Evolutionary conservation across 2,329 filamentous ascomycete species (phyloP), one percentile per base, ranked within the genome.

Genomic region (Neofusicoccum laricinum): DNA sequence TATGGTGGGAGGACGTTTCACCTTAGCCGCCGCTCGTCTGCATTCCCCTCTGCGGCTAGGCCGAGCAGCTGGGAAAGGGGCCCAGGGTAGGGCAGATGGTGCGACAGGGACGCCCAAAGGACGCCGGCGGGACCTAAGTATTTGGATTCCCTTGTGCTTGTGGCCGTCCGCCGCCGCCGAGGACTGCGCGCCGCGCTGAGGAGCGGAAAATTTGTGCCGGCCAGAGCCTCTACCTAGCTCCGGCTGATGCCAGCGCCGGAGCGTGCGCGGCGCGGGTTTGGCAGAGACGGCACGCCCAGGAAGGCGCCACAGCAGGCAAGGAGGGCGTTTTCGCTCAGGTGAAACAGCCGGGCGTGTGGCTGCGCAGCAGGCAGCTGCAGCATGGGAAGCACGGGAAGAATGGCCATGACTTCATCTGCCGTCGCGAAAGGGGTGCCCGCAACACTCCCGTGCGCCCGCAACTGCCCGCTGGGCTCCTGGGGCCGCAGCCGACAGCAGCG

Each of bases 11-110:
- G 41, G n/a, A 7, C 41, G 55, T 59, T 59, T 59, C 55, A 59
- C 5, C 25, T 46, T 59, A 59, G 55, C 55, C 55, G 55, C 55
- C 41, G 55, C 32, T 36, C 40, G 55, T 46, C 55, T 48, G n/a
- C 41, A 59, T 59, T 59, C 55, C 55, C 55, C 10, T n/a, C 14
- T 58, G 53, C 34, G 53, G 38, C 53, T 58, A 53, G 50, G 4
- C 32, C 30, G 4, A 6, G 19, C 34, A 38, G 32, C 50, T 32
- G 7, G 15, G 25, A 50, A 50, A 34, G n/a, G 25, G 48, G 48
- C 14, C 21, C 6, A 32, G 15, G 14, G 48, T 12, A 50, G 30
- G 21, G 48, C 2, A n/a, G 48, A 25, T 36, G 48, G 46, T 32
- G 46, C 25, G 46, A 49, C 46, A 8, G 21, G 25, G 25, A n/a